A percentile compares a stretch with the other conserved stretches of the same genome.
Conservation (phyloP, 106 monocot species). For the Dendrobium nobile region DNA sequence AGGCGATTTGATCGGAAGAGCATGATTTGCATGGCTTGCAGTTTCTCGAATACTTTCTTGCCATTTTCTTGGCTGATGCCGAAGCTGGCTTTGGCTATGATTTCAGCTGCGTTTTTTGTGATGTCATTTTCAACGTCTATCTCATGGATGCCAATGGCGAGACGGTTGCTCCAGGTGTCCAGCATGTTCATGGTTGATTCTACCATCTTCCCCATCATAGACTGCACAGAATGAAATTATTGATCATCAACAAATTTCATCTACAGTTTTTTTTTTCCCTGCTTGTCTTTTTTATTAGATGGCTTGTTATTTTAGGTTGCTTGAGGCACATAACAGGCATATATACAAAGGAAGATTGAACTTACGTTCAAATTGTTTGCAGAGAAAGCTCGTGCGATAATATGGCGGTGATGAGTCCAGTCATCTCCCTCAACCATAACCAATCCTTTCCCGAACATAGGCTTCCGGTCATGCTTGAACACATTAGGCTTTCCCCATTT, state of each 20-base stretch:
- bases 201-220: constrained; percentile 48
- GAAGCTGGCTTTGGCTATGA: constrained; percentile 63
- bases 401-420: constrained; percentile 54
- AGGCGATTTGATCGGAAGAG: constrained; percentile 55
- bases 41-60: constrained; percentile 43
- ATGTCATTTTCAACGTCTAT: constrained; percentile 50
- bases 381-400: constrained; percentile 65
- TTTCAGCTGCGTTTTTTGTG: constrained; percentile 57
- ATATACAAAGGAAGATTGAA: no score
- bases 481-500: constrained; percentile 59
- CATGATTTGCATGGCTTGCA: constrained; percentile 36
- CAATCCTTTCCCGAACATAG: constrained; percentile 71
- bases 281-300: no score
- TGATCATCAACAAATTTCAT: background rate
- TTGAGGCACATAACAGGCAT: no score
- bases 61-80: constrained; percentile 40
- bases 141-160: constrained; percentile 18
- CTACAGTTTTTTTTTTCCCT: no score
- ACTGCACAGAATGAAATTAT: constrained; percentile 20
- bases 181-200: constrained; percentile 64
- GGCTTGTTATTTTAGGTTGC: no score
- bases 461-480: constrained; percentile 57
- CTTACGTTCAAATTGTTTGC: constrained; percentile 55
- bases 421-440: constrained; percentile 55
- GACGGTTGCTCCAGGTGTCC: constrained; percentile 23